Base-by-base conservation (phyloP, 257 asterid genomes). In the Nicotiana sylvestris region DNA sequence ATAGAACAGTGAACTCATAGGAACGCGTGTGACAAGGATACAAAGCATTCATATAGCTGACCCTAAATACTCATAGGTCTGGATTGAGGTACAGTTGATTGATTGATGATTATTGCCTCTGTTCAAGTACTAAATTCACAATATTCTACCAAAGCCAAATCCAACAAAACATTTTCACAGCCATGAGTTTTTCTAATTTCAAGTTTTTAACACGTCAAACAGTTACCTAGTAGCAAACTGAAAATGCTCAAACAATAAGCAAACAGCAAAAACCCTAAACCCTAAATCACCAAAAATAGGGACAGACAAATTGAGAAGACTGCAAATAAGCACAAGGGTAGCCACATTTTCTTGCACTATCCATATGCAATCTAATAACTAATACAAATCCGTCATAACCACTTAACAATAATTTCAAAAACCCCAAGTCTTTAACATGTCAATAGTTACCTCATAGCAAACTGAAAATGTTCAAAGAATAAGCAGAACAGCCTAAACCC, bases 241-340 rank as follows among this genome's bases (percentile, higher is more conserved):
- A 27, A n/a, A 46, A 72, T 12, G 27, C 25, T 74, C 39, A 13
- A 74, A 49, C 39, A 74, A 74, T 7, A 70, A 39, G 58, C 58
- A 68, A 18, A 17, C 9, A 68, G 15, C 32, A 61, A 70, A 76
- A 77, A 53, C 66, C 81, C 49, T 76, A 78, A n/a, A 80, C 82
- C 76, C 62, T 62, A 79, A 62, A 49, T 62, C 76, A 13, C 76
- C 11, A 32, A 18, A 60, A n/a, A 80, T 21, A 49, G 56, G 56
- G 16, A 46, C 55, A 67, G 16, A 8, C 2, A 66, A 67, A 67
- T 11, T 37, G 32, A 17, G 12, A 35, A 35, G 53, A 2, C 29
- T 2, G 9, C 65, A 58, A 53, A 53, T 53, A 53, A 51, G 56
- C 13, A 51, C 12, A 51, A 51, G 56, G 56, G 56, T 11, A 11